Evolutionary conservation across 139 green algal genomes (phyloP), one percentile per base, ranked within the genome.

Genomic region (Tetradesmus obliquus): DNA sequence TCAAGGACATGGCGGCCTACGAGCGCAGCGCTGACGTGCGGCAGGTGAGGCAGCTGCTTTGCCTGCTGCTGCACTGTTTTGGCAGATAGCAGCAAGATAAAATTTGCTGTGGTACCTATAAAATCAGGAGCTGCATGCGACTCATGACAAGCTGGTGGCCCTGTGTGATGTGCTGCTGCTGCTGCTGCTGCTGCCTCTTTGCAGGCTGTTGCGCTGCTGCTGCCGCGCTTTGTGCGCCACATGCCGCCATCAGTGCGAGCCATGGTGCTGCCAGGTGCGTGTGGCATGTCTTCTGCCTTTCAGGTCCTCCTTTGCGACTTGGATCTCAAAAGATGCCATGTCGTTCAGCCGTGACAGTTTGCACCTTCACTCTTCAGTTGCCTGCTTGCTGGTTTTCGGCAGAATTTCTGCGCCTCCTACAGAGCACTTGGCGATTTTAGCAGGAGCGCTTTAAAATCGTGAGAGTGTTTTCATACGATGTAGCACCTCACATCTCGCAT

Each of bases 171-270:
- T 3, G 2, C 22, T 55, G 32, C 45, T 85, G 51, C n/a, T 58
- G n/a, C 24, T 51, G 7, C 62, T 81, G 24, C 24, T 89, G 85
- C 85, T 89, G 85, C 5, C 7, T 72, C 6, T 9, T 45, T 55
- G 71, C 71, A 90, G 86, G 69, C 69, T 71, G 86, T 69, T 55
- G 86, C 86, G 6, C 53, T 90, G 86, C 86, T 90, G 86, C 86
- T 90, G 51, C 86, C 69, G 32, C 60, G 86, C 20, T 83, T 90
- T 69, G 86, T 71, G 51, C 20, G 86, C 20, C 86, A 90, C 86
- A 90, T 90, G 69, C 86, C 86, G 5, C 3, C 86, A 3, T 4
- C 69, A 15, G 53, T 32, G 10, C 51, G 86, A 10, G n/a, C 53
- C 3, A 55, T 17, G 0, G 5, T 84, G 8, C 51, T 90, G 17